Percentiles rank a stretch among this genome's conserved stretches.
Conservation (phyloP, 164 flowering plant genomes). For the Litsea cubeba region DNA sequence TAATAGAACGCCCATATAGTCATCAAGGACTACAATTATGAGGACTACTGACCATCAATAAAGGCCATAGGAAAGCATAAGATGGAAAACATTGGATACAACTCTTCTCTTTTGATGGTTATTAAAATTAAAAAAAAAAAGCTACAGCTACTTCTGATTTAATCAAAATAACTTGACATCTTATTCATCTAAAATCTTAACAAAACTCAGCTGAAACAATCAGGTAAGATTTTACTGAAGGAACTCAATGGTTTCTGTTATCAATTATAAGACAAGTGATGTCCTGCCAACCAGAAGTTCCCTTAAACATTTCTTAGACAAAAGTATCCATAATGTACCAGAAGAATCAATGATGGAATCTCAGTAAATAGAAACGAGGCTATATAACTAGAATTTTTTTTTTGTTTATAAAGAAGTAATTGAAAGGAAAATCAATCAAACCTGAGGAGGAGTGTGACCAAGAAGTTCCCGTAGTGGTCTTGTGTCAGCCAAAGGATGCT, state of each 20-base stretch:
- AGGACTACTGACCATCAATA: no score
- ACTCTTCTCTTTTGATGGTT: no score
- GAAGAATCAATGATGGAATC: background rate
- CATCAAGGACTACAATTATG: no score
- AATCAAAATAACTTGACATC: no score
- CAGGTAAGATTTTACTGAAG: background rate
- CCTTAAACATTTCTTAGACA: background rate
- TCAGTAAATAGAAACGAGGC: background rate
- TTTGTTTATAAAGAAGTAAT: background rate
- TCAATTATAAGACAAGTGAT: background rate
- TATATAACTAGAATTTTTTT: background rate
- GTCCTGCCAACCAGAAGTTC: background rate
- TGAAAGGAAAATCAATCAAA: constrained; percentile 14
- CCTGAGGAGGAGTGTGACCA: constrained; percentile 98
- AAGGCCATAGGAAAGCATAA: no score
- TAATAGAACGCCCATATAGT: no score
- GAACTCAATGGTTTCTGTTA: background rate
- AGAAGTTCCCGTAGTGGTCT: constrained; percentile 92
- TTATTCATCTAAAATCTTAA: no score
- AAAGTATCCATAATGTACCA: background rate
- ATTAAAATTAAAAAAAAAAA: no score
- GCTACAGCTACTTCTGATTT: no score
- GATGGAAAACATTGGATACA: no score
- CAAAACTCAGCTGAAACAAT: no score
- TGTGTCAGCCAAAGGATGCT: constrained; percentile 88